Conservation (phyloP, 2,329 filamentous ascomycete species). For the Emericellopsis cladophorae region DNA sequence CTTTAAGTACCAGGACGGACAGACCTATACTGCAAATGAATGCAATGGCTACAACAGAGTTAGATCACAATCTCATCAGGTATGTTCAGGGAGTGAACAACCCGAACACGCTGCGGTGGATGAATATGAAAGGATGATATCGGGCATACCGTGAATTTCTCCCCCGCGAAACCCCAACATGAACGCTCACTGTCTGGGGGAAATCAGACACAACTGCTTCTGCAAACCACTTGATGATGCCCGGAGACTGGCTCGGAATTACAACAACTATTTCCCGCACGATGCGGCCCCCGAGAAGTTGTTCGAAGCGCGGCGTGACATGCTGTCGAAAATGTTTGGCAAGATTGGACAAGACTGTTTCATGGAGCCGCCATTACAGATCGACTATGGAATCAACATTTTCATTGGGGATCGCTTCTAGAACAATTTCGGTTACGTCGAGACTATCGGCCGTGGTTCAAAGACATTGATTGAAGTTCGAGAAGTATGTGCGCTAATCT, state of each 20-base stretch:
- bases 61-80: too few relatives aligned
- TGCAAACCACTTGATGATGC: slow-evolving; percentile 13
- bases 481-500: too few relatives aligned
- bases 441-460: not conserved
- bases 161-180: not conserved
- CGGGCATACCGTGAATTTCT: slow-evolving; percentile 40
- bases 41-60: too few relatives aligned
- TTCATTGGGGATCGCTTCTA: slow-evolving; percentile 44
- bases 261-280: slow-evolving; percentile 42
- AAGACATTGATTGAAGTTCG: slow-evolving; percentile 1
- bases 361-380: slow-evolving; percentile 44
- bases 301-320: slow-evolving; percentile 23
- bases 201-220: too few relatives aligned
- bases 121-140: slow-evolving; percentile 53
- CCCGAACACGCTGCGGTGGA: slow-evolving; percentile 41
- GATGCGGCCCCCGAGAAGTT: slow-evolving; percentile 27
- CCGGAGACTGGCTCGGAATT: slow-evolving; percentile 41
- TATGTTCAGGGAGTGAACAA: too few relatives aligned
- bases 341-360: slow-evolving; percentile 34
- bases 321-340: slow-evolving; percentile 37
- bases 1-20: too few relatives aligned
- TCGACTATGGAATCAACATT: slow-evolving; percentile 52
- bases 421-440: slow-evolving; percentile 29
- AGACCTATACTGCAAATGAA: too few relatives aligned
- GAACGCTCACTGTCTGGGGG: not conserved